Evolutionary conservation across 257 asterid species (phyloP).

Genomic region (Przewalskia tangutica): DNA sequence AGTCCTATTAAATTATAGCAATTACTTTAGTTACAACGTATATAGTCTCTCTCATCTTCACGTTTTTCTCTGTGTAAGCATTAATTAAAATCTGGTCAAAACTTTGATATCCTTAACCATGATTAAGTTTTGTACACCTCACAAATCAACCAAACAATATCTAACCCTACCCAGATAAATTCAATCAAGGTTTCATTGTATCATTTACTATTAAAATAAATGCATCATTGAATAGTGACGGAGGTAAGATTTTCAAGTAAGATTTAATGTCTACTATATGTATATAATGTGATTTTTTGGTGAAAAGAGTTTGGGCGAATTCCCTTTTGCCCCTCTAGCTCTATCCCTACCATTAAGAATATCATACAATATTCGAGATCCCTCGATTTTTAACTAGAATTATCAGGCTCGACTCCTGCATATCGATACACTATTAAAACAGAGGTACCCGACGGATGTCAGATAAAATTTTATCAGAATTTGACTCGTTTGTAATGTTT

Average conservation of each 20-base stretch:
- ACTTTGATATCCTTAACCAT: not conserved
- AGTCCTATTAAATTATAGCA: not conserved
- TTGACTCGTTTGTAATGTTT: too few species aligned
- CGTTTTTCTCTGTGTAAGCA: not conserved
- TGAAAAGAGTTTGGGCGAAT: not conserved
- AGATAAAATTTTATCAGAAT: too few species aligned
- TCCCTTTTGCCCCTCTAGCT: not conserved
- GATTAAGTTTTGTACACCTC: not conserved
- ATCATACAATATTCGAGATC: not conserved
- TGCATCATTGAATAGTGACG: too few species aligned
- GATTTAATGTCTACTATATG: too few species aligned
- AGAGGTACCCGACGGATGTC: too few species aligned
- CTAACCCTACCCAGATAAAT: not conserved
- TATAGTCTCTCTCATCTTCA: not conserved
- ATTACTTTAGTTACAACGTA: not conserved
- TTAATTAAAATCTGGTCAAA: not conserved
- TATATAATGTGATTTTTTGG: too few species aligned
- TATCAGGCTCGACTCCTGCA: too few species aligned
- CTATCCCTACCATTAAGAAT: too few species aligned
- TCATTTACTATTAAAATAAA: not conserved
- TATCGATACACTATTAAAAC: too few species aligned
- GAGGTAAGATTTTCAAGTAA: too few species aligned
- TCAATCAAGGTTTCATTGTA: not conserved
- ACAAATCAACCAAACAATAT: not conserved
- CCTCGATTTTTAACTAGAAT: not conserved